Conservation (phyloP, 208 protist species). For the Leishmania arabica region DNA sequence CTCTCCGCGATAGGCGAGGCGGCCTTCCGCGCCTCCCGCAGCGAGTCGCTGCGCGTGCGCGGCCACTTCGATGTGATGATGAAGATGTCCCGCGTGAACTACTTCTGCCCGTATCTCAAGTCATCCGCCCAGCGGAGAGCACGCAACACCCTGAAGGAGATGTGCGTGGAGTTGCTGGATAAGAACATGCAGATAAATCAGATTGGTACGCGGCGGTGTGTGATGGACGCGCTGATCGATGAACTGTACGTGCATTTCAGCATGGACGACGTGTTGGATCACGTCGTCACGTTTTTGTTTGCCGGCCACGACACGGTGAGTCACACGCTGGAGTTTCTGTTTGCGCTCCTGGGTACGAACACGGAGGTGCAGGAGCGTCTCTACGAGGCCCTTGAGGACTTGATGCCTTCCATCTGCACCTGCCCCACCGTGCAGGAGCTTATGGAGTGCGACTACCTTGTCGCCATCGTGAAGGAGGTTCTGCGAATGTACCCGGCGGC, state of each 20-base stretch:
- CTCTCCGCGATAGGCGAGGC: conserved; percentile 51
- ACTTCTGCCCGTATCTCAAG: conserved; percentile 58
- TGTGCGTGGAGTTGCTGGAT: conserved; percentile 38
- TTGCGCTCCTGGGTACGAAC: conserved; percentile 44
- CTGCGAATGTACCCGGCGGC: conserved; percentile 61
- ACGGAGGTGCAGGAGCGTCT: conserved; percentile 42
- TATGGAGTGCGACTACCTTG: conserved; percentile 51
- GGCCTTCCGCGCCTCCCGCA: conserved; percentile 47
- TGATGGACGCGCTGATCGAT: conserved; percentile 55
- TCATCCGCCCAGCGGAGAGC: conserved; percentile 40
- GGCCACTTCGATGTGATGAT: conserved; percentile 44
- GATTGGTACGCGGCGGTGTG: conserved; percentile 23
- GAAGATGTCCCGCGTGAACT: conserved; percentile 50
- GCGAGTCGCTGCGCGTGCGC: conserved; percentile 41
- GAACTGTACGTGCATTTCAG: conserved; percentile 41
- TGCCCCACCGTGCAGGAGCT: conserved; percentile 55
- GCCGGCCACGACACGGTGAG: conserved; percentile 61
- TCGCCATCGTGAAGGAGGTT: conserved; percentile 43
- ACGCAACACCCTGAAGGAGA: conserved; percentile 28
- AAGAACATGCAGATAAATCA: conserved; percentile 34
- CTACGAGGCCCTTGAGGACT: conserved; percentile 38
- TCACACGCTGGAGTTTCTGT: conserved; percentile 56
- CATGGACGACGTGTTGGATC: conserved; percentile 48
- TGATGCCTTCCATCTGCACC: conserved; percentile 42
- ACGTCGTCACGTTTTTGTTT: conserved; percentile 62